Evolutionary conservation across 495 filamentous ascomycete species (phyloP), one percentile per base, ranked within the genome.

Genomic region (Daldinia caldariorum): DNA sequence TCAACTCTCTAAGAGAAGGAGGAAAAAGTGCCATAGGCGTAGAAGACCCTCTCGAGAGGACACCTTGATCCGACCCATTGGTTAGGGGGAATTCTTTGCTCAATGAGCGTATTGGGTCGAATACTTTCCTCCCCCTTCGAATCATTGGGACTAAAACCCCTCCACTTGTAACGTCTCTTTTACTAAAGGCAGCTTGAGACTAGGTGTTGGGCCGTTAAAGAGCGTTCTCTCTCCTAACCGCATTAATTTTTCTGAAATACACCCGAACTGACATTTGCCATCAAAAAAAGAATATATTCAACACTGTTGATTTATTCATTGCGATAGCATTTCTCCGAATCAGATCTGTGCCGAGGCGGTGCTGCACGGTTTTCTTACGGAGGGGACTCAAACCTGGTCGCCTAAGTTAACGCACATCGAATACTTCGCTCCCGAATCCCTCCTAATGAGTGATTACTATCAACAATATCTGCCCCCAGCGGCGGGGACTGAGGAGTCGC

Each of bases 381-480:
- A 43, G 45, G 61, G 41, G 43, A n/a, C 43, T 56, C 13, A 26
- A 62, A 61, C 34, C 61, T 61, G 35, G 37, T 61, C 26, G 55
- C 34, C 49, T 26, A 58, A 67, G 61, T 60, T 63, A 62, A 41
- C 49, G n/a, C 20, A 57, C 41, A 49, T 58, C 57, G 32, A 69
- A 65, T 58, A 56, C 35, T 68, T 49, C 55, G 60, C 61, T 57
- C 51, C 29, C 60, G 57, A 65, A 72, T 61, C 35, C 61, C 50
- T 71, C 57, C 65, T 65, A 58, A 85, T 85, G 83, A 80, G 81
- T 73, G 83, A 83, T 51, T 81, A 82, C 69, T 83, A 85, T 63
- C 81, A 82, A 43, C 78, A 83, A 63, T 82, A 82, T 60, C 71
- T 83, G 20, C 77, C 80, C 69, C 81, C 83, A 20, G 79, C 81